These are phyloP conservation scores for Fusarium sp. DNA, from an alignment of 2,329 filamentous ascomycete genomes.

Conservation along the genomic window DNA sequence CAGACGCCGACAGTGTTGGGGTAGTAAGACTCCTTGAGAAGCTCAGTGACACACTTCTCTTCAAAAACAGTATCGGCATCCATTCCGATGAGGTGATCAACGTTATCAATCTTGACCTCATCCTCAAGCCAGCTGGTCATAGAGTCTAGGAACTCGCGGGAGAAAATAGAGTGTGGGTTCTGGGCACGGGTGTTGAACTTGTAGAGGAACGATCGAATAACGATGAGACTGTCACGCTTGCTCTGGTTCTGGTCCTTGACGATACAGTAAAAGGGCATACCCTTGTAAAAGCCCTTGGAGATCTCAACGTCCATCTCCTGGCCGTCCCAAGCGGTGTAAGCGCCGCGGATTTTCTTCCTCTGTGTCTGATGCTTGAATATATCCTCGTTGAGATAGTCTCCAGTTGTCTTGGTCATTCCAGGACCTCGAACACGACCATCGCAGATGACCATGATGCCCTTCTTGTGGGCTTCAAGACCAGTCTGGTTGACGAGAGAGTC, in stretches of 20 bases:
- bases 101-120: background rate
- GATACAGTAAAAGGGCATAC: background rate
- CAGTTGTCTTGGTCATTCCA: background rate
- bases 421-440: background rate
- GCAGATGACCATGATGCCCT: background rate
- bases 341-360: background rate
- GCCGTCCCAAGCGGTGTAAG: background rate
- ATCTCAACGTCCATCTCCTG: background rate
- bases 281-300: background rate
- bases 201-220: background rate
- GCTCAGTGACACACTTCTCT: background rate
- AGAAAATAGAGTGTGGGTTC: background rate
- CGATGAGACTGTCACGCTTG: background rate
- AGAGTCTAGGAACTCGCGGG: background rate
- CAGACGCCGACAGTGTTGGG: background rate
- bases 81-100: background rate
- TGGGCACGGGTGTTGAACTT: background rate
- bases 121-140: background rate
- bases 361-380: background rate
- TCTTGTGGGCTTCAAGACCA: background rate
- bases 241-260: background rate
- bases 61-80: background rate
- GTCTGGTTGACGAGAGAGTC: background rate
- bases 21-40: background rate
- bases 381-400: background rate